Conservation (phyloP, 1,284 basidiomycete genomes). For the Phellinidium pouzarii region DNA sequence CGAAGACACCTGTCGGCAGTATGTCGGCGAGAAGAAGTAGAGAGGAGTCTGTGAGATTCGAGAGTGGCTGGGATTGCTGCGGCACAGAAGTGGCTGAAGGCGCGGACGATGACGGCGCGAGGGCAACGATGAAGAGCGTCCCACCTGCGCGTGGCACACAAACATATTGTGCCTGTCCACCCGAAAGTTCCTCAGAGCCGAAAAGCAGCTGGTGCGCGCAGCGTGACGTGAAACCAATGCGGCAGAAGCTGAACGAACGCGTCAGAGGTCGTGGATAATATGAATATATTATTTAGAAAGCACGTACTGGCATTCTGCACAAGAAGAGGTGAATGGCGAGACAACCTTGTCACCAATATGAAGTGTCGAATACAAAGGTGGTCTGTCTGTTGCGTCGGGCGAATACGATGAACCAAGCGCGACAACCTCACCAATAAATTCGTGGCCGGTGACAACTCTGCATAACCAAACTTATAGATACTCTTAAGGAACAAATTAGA, state of each 20-base stretch:
- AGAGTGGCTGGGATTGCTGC: slow-evolving; percentile 28
- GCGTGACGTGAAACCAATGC: slow-evolving; percentile 69
- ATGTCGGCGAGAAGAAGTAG: slow-evolving; percentile 77
- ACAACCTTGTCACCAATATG: slow-evolving; percentile 80
- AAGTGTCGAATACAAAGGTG: slow-evolving; percentile 58
- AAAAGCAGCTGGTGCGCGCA: slow-evolving; percentile 66
- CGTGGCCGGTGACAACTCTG: slow-evolving; percentile 71
- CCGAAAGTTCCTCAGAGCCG: slow-evolving; percentile 67
- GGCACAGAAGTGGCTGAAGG: slow-evolving; percentile 37
- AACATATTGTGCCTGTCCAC: slow-evolving; percentile 85
- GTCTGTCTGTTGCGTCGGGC: slow-evolving; percentile 38
- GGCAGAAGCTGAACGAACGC: slow-evolving; percentile 55
- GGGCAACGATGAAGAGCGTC: slow-evolving; percentile 64
- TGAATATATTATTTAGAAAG: not conserved
- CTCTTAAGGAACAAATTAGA: not conserved
- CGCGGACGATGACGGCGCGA: no score
- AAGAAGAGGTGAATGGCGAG: slow-evolving; percentile 80
- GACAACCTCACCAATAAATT: slow-evolving; percentile 76
- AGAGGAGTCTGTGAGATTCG: slow-evolving; percentile 47
- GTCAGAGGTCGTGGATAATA: slow-evolving; percentile 3
- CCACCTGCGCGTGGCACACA: slow-evolving; percentile 76
- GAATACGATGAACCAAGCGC: slow-evolving; percentile 63
- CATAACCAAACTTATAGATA: not conserved
- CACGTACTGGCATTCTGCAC: slow-evolving; percentile 72
- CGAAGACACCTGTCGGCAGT: slow-evolving; percentile 73